phyloP scores from a whole-genome alignment of 2,329 filamentous ascomycete genomes.

The Chaetomiaceae sp. region DNA sequence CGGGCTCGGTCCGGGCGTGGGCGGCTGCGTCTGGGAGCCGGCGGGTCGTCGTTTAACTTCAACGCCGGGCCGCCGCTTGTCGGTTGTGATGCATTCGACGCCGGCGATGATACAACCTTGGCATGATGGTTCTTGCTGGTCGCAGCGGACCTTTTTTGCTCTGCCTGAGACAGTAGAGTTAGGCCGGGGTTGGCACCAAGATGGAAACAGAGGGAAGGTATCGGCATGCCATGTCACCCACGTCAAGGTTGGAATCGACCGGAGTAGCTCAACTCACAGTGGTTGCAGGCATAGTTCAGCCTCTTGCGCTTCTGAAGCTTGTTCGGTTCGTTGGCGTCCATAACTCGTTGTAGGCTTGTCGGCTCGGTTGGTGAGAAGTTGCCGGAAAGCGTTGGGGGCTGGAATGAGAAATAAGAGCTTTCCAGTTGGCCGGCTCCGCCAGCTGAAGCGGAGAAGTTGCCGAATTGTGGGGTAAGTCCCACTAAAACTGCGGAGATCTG shows the following conservation, averaged over 20 bases:
- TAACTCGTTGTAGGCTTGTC: not conserved
- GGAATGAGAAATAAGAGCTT: not conserved
- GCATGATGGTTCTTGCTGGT: slow-evolving; percentile 1
- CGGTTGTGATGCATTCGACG: not conserved
- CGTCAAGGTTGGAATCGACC: not conserved
- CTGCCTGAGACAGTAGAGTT: not conserved
- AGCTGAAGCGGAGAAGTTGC: too few species aligned
- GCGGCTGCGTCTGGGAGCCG: not conserved
- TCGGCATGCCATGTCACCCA: too few species aligned
- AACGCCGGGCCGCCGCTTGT: not conserved
- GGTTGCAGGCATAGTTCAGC: slow-evolving; percentile 2
- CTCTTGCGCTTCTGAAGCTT: not conserved
- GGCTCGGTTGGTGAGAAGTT: not conserved
- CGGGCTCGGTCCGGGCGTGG: not conserved
- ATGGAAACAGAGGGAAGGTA: too few species aligned
- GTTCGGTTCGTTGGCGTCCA: not conserved
- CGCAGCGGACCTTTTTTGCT: not conserved
- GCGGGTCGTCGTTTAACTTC: not conserved
- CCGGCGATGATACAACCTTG: not conserved
- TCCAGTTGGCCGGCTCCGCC: too few species aligned
- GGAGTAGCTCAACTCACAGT: not conserved
- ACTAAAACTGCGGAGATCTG: too few species aligned
- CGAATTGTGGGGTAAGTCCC: too few species aligned
- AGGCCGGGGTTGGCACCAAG: not conserved
- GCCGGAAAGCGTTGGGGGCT: not conserved